phyloP scores from a whole-genome alignment of 1,284 basidiomycete genomes.

The Golubevia sp. region DNA sequence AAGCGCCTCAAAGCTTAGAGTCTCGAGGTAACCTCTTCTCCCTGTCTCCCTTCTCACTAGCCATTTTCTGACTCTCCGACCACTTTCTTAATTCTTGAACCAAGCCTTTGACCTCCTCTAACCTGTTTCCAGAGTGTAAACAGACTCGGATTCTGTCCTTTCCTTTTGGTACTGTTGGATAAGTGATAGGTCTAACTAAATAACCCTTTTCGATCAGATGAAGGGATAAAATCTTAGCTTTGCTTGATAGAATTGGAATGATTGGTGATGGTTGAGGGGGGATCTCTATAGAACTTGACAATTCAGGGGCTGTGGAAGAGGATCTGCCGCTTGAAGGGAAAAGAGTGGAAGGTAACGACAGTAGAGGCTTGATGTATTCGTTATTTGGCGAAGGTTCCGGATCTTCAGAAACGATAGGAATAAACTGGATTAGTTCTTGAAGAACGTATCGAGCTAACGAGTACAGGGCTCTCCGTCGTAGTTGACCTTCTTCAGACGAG shows the following conservation, averaged over 20 bases:
- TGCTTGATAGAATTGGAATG: constrained; percentile 78
- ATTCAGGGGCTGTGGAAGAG: too few species aligned
- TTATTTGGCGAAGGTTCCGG: too few species aligned
- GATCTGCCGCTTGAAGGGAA: too few species aligned
- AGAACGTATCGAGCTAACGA: too few species aligned
- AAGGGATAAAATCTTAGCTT: constrained; percentile 73
- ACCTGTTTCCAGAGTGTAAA: constrained; percentile 75
- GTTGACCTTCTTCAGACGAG: too few species aligned
- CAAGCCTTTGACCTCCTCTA: constrained; percentile 68
- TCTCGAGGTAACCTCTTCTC: too few species aligned
- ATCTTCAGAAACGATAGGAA: too few species aligned
- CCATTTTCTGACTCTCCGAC: constrained; percentile 1
- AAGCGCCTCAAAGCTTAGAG: too few species aligned
- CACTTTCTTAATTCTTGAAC: constrained; percentile 13
- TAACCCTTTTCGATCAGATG: constrained; percentile 70
- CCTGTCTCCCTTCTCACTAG: too few species aligned
- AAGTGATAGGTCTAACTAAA: constrained; percentile 77
- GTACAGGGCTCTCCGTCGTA: too few species aligned
- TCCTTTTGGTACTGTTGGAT: constrained; percentile 76
- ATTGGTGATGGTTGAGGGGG: constrained; percentile 69
- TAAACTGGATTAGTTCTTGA: too few species aligned
- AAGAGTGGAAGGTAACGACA: neutral
- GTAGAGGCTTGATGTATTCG: too few species aligned
- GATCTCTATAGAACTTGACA: neutral
- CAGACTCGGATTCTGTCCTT: constrained; percentile 82